These are phyloP conservation scores for Epichloe festucae DNA, from an alignment of 2,329 filamentous ascomycete species.

Conservation along the genomic window DNA sequence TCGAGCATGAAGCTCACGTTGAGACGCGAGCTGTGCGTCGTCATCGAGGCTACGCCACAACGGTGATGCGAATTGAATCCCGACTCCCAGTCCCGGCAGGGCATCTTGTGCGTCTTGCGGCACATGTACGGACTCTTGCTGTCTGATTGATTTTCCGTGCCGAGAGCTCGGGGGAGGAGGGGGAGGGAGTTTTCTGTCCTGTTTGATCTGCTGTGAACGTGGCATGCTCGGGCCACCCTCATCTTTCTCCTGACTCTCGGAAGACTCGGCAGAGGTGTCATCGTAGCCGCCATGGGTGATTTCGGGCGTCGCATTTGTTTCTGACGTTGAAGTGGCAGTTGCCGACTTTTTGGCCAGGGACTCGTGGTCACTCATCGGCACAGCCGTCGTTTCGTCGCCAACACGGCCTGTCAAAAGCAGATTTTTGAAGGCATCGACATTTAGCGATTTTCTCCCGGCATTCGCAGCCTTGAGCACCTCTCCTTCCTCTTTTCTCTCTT, in stretches of 20 bases:
- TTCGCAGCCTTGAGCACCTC: slow-evolving; percentile 20
- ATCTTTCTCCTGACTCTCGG: slow-evolving; percentile 1
- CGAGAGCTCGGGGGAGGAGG: slow-evolving; percentile 49
- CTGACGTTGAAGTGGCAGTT: background rate
- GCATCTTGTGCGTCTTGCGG: background rate
- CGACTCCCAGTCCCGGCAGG: background rate
- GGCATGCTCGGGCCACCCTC: background rate
- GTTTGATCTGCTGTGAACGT: slow-evolving; percentile 7
- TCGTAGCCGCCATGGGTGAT: background rate
- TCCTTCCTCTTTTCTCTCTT: slow-evolving; percentile 18
- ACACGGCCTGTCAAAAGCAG: slow-evolving; percentile 62
- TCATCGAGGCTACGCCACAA: slow-evolving; percentile 30
- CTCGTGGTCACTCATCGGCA: background rate
- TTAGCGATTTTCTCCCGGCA: slow-evolving; percentile 37
- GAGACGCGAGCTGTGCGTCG: slow-evolving; percentile 37
- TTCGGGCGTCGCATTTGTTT: background rate
- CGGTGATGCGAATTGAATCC: slow-evolving; percentile 33
- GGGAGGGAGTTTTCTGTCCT: slow-evolving; percentile 48
- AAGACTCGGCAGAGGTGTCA: slow-evolving; percentile 1
- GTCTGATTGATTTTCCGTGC: slow-evolving; percentile 61
- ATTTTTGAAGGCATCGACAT: slow-evolving; percentile 67
- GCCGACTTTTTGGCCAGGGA: background rate
- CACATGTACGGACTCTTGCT: background rate
- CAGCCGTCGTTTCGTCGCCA: slow-evolving; percentile 14
- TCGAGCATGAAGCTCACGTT: slow-evolving; percentile 35